These are phyloP conservation scores for Kalaharituber pfeilii DNA, from an alignment of 2,329 filamentous ascomycete species.

Conservation along the genomic window DNA sequence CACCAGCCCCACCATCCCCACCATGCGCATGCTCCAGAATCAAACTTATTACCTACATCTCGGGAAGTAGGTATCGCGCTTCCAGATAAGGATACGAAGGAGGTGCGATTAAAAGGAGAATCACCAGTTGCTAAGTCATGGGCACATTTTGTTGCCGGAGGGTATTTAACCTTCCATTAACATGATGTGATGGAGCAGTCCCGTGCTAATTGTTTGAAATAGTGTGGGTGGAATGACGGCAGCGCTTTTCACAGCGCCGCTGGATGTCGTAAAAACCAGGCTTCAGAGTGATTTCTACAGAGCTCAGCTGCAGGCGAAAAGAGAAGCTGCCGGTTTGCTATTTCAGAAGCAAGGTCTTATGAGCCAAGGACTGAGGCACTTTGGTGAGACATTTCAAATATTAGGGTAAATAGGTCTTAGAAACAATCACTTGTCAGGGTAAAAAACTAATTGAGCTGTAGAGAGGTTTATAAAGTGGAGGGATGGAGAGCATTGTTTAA, in stretches of 20 bases:
- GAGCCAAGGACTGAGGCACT: slow-evolving; percentile 34
- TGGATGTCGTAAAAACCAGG: slow-evolving; percentile 85
- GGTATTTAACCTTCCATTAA: slow-evolving; percentile 38
- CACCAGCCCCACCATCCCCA: not conserved
- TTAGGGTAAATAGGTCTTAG: slow-evolving; percentile 40
- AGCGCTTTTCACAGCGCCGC: slow-evolving; percentile 77
- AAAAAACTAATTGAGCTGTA: slow-evolving; percentile 8
- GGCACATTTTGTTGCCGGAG: slow-evolving; percentile 83
- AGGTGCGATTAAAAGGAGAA: not conserved
- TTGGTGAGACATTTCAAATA: slow-evolving; percentile 74
- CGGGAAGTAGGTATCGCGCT: slow-evolving; percentile 28
- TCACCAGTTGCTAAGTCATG: slow-evolving; percentile 31
- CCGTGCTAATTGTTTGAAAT: not conserved
- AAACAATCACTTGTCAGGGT: not conserved
- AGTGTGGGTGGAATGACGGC: slow-evolving; percentile 82
- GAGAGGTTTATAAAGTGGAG: slow-evolving; percentile 50
- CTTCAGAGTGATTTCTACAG: slow-evolving; percentile 93
- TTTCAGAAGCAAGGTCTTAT: slow-evolving; percentile 10
- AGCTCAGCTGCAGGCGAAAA: slow-evolving; percentile 41
- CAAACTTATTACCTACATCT: slow-evolving; percentile 20
- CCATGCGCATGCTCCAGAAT: not conserved
- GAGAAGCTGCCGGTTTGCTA: slow-evolving; percentile 10
- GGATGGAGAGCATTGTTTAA: slow-evolving; percentile 83
- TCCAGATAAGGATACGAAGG: slow-evolving; percentile 21
- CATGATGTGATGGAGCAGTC: slow-evolving; percentile 7